Conservation (phyloP, 1,284 basidiomycete species). For the Ustilago cynodontis region DNA sequence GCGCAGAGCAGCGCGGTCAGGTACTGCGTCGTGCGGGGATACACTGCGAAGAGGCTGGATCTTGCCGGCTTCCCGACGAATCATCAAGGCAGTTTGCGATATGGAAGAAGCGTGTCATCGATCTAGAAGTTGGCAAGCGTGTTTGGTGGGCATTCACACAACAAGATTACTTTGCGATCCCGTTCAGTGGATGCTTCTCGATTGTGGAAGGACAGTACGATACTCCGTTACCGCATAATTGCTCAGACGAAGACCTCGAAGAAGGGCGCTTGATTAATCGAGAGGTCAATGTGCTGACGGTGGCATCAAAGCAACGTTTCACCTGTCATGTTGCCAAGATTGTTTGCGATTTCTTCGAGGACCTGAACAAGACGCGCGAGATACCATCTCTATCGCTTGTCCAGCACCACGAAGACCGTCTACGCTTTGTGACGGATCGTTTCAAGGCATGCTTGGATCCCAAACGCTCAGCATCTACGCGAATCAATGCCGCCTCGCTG, state of each 20-base stretch:
- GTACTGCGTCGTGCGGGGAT: slow-evolving; percentile 33
- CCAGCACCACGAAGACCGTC: slow-evolving; percentile 40
- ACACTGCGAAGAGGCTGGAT: slow-evolving; percentile 18
- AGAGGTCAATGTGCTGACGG: slow-evolving; percentile 48
- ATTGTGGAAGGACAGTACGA: slow-evolving; percentile 55
- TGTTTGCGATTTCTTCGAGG: slow-evolving; percentile 52
- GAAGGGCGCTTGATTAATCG: slow-evolving; percentile 45
- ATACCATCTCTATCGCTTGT: slow-evolving; percentile 36
- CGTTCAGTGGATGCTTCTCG: slow-evolving; percentile 50
- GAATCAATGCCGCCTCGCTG: slow-evolving; percentile 9
- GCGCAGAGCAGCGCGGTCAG: slow-evolving; percentile 28
- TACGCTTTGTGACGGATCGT: slow-evolving; percentile 50
- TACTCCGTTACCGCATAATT: slow-evolving; percentile 53
- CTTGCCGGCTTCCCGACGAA: slow-evolving; percentile 41
- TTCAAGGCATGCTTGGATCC: slow-evolving; percentile 46
- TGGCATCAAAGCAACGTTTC: slow-evolving; percentile 52
- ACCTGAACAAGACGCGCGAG: slow-evolving; percentile 45
- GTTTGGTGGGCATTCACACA: slow-evolving; percentile 58
- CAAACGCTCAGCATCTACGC: slow-evolving; percentile 10
- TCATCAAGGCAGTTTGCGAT: slow-evolving; percentile 41
- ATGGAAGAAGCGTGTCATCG: slow-evolving; percentile 49
- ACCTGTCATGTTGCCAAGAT: slow-evolving; percentile 54
- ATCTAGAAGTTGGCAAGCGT: slow-evolving; percentile 55
- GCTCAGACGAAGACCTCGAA: slow-evolving; percentile 48
- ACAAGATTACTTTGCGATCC: slow-evolving; percentile 57